Evolutionary conservation across 129 eudicot genomes (phyloP), one percentile per base, ranked within the genome.

Genomic region (Mikania micrantha): DNA sequence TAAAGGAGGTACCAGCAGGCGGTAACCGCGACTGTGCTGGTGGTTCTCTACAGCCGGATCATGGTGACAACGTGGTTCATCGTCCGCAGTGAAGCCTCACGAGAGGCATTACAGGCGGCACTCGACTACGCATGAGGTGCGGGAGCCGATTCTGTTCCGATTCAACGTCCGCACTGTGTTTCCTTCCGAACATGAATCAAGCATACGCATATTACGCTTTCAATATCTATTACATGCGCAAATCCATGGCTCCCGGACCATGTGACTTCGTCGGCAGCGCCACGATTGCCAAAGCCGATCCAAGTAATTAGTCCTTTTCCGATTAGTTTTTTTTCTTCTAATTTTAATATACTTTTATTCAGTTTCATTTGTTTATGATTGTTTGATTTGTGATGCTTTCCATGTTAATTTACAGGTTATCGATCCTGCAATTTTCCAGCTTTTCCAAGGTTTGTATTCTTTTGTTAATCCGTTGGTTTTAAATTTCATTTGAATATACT

Each of bases 401-500:
- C 49, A n/a, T n/a, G n/a, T 22, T 22, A 60, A 38, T 24, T 44
- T 48, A 4, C 22, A 88, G 96, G 96, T 68, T 88, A 88, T 80
- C 91, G 96, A 82, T 88, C 91, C 60, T 88, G 96, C 72, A 84
- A 76, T 16, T 88, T 82, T 59, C 96, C 96, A 38, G 71, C 96
- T 25, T 82, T 88, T 40, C 81, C 85, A 38, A 83, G 91, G 96
- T 88, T 73, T 35, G 61, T 25, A 27, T 9, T 10, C 5, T 54
- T 54, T 54, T n/a, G 61, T 54, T 52, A 50, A 20, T 8, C 12
- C 28, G 29, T 50, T 53, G 60, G 32, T 53, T 53, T 8, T 34
- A 4, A 22, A 22, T 53, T 22, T n/a, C n/a, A n/a, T n/a, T n/a
- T n/a, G n/a, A n/a, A n/a, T n/a, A n/a, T n/a, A n/a, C n/a, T n/a